Evolutionary conservation across 345 rosid species (phyloP).

Genomic region (Arabidopsis suecica): DNA sequence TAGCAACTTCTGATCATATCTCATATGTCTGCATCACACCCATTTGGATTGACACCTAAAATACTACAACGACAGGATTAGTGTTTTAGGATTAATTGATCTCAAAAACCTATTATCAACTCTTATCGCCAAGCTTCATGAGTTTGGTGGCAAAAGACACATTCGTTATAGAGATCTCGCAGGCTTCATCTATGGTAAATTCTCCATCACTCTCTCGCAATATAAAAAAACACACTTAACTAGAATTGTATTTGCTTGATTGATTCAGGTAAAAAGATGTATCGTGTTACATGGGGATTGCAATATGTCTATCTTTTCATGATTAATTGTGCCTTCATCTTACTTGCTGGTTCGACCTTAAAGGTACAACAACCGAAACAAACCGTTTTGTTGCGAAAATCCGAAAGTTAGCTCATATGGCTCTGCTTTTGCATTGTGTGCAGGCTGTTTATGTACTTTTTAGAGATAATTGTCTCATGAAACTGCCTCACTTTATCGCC

Average conservation of each 20-base stretch:
- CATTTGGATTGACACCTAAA: no score
- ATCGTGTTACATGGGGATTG: slow-evolving; percentile 53
- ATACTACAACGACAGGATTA: no score
- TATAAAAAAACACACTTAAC: not conserved
- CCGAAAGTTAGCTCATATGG: not conserved
- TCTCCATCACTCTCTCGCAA: not conserved
- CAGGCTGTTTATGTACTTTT: slow-evolving; percentile 63
- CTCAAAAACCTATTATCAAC: no score
- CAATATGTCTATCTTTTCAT: slow-evolving; percentile 64
- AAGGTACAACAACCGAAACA: slow-evolving; percentile 34
- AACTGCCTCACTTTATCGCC: slow-evolving; percentile 60
- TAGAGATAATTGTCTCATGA: slow-evolving; percentile 54
- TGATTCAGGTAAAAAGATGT: slow-evolving; percentile 42
- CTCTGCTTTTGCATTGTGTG: slow-evolving; percentile 10
- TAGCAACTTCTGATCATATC: no score
- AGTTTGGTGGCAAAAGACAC: slow-evolving; percentile 86
- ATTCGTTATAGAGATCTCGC: slow-evolving; percentile 97
- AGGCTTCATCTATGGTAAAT: slow-evolving; percentile 71
- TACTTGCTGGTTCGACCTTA: slow-evolving; percentile 58
- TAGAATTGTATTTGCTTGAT: slow-evolving; percentile 3
- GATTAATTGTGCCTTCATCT: slow-evolving; percentile 60
- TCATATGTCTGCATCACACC: no score
- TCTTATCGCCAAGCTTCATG: slow-evolving; percentile 86
- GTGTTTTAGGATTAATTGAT: no score
- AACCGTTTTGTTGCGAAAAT: not conserved